Percentiles rank a stretch among this genome's conserved stretches.
These are phyloP conservation scores for Sporothrix curviconia DNA, from an alignment of 2,329 filamentous ascomycete species.

Conservation along the genomic window DNA sequence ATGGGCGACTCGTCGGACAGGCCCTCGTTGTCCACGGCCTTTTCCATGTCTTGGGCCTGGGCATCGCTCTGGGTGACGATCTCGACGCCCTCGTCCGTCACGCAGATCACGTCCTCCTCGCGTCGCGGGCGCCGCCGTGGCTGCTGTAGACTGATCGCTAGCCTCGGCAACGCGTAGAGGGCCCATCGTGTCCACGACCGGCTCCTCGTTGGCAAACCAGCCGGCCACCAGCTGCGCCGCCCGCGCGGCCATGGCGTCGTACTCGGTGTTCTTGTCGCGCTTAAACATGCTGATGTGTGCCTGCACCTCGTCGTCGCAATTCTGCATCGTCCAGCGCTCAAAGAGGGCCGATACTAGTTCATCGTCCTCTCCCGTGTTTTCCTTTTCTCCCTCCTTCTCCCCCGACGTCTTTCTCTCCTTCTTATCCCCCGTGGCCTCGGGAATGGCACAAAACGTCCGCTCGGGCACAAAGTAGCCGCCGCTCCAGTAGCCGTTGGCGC, in stretches of 20 bases:
- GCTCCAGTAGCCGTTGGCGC: constrained; percentile 60
- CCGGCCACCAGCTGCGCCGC: constrained; percentile 50
- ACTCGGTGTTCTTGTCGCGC: constrained; percentile 54
- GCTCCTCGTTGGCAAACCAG: constrained; percentile 48
- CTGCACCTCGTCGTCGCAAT: constrained; percentile 61
- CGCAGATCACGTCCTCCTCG: constrained; percentile 19
- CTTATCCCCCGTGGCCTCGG: not conserved
- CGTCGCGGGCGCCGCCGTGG: constrained; percentile 18
- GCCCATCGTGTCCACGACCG: constrained; percentile 34
- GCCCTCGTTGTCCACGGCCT: constrained; percentile 26
- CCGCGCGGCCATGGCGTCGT: constrained; percentile 55
- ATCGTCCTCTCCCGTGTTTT: not conserved
- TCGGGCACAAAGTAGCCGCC: constrained; percentile 56
- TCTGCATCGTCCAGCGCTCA: constrained; percentile 54
- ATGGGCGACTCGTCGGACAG: constrained; percentile 43
- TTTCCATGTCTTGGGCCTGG: not conserved
- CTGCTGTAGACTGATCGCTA: constrained; percentile 18
- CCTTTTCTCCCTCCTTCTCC: not conserved
- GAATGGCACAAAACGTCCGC: constrained; percentile 71
- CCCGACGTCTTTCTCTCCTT: not conserved
- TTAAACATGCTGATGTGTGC: constrained; percentile 65
- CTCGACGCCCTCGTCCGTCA: constrained; percentile 18
- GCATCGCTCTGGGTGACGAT: constrained; percentile 8
- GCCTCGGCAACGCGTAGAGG: constrained; percentile 21
- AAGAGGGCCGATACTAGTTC: constrained; percentile 33